Percentiles rank a stretch among this genome's conserved stretches.
These are phyloP conservation scores for Blastocystis sp. DNA, from an alignment of 352 stramenopile genomes.

Conservation along the genomic window DNA sequence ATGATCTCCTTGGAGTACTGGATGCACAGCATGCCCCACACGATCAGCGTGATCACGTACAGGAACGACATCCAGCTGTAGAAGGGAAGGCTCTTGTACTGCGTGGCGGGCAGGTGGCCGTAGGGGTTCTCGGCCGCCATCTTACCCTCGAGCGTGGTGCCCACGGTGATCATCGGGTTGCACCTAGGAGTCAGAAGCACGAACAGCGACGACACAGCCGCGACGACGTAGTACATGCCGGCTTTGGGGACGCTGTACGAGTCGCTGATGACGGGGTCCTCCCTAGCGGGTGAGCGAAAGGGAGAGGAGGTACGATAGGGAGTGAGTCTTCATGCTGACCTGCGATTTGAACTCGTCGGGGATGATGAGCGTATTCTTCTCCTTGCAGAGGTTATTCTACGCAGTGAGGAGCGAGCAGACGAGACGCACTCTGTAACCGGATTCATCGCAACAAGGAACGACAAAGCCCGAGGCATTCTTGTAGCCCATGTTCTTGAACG, in stretches of 20 bases:
- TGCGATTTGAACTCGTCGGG: background rate
- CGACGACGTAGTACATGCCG: constrained; percentile 61
- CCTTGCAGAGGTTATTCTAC: constrained; percentile 19
- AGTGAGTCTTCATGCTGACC: background rate
- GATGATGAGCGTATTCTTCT: constrained; percentile 41
- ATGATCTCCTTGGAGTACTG: constrained; percentile 74
- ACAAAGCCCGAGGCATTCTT: constrained; percentile 21
- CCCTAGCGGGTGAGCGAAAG: background rate
- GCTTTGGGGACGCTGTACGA: constrained; percentile 6
- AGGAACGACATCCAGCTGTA: constrained; percentile 58
- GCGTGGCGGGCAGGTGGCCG: constrained; percentile 54
- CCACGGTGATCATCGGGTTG: background rate
- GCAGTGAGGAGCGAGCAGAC: background rate
- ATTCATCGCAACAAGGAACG: constrained; percentile 62
- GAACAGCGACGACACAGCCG: constrained; percentile 32
- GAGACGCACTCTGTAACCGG: background rate
- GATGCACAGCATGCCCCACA: constrained; percentile 69
- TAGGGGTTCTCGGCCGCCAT: constrained; percentile 65
- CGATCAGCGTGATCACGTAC: constrained; percentile 49
- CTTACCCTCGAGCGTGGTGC: constrained; percentile 5
- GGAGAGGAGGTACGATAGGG: background rate
- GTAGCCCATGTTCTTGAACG: constrained; percentile 63
- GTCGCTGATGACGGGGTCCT: background rate
- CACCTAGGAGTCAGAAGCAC: constrained; percentile 1
- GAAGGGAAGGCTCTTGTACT: constrained; percentile 71